Percentiles rank a stretch among this genome's conserved stretches.
Conservation (phyloP, 1,284 basidiomycete species). For the Neonothopanus nambi region DNA sequence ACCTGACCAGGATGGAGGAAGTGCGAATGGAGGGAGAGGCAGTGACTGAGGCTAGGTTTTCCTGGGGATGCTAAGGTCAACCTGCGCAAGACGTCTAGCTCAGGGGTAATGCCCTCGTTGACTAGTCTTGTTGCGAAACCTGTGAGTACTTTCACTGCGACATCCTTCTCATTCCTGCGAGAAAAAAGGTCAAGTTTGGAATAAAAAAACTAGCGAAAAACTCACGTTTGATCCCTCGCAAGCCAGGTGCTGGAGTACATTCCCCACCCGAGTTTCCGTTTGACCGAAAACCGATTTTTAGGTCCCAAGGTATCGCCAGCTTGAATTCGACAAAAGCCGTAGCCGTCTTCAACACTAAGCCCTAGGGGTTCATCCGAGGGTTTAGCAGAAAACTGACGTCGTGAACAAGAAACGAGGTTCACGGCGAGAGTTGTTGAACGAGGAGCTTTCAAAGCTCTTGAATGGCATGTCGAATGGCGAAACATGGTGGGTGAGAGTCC, state of each 20-base stretch:
- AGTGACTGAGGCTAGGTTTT: slow-evolving; percentile 20
- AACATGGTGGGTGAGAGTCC: too few relatives aligned
- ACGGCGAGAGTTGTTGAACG: too few relatives aligned
- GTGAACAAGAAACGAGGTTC: too few relatives aligned
- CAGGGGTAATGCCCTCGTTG: slow-evolving; percentile 18
- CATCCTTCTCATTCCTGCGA: slow-evolving; percentile 25
- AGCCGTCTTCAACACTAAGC: slow-evolving; percentile 9
- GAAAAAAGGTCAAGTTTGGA: neutral
- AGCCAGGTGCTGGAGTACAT: slow-evolving; percentile 34
- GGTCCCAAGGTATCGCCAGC: slow-evolving; percentile 1
- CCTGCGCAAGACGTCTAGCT: slow-evolving; percentile 24
- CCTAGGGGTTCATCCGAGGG: slow-evolving; percentile 2
- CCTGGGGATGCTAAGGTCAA: slow-evolving; percentile 4
- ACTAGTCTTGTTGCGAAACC: slow-evolving; percentile 24
- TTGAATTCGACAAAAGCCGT: slow-evolving; percentile 7
- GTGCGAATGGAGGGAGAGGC: slow-evolving; percentile 23
- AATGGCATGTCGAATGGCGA: too few relatives aligned
- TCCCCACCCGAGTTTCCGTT: slow-evolving; percentile 35
- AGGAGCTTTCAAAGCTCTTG: too few relatives aligned
- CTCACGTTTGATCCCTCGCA: slow-evolving; percentile 26
- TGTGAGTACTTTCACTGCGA: slow-evolving; percentile 32
- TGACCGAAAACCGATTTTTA: slow-evolving; percentile 14
- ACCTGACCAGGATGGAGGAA: slow-evolving; percentile 26
- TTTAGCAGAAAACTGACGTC: neutral
- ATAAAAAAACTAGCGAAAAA: neutral